Evolutionary conservation across 1,284 basidiomycete genomes (phyloP).

Genomic region (Tylopilus sp.): DNA sequence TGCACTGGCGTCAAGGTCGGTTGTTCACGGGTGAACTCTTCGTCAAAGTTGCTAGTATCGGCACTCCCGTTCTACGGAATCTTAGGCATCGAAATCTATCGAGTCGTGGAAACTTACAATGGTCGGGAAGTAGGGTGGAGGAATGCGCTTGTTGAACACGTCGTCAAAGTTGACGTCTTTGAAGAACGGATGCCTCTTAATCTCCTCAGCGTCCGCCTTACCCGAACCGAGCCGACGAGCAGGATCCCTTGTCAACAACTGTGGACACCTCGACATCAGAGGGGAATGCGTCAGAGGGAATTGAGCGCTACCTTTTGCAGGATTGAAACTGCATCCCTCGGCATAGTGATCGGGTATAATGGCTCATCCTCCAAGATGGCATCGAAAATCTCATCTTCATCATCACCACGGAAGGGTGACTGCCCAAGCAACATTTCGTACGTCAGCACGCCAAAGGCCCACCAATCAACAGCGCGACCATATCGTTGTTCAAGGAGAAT

Average conservation of each 20-base stretch:
- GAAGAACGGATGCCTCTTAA: constrained; percentile 98
- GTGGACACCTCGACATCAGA: constrained; percentile 16
- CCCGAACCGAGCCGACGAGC: constrained; percentile 89
- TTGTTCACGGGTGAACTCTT: constrained; percentile 96
- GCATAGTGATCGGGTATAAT: constrained; percentile 99
- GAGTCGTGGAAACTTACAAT: constrained; percentile 58
- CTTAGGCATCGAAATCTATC: constrained; percentile 4
- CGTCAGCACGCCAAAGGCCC: constrained; percentile 98
- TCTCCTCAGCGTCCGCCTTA: constrained; percentile 92
- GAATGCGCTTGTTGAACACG: constrained; percentile 93
- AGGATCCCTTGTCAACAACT: constrained; percentile 96
- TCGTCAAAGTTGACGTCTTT: constrained; percentile 97
- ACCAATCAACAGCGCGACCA: constrained; percentile 98
- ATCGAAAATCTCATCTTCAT: constrained; percentile 99
- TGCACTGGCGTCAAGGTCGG: constrained; percentile 98
- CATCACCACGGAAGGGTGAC: constrained; percentile 98
- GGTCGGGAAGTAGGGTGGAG: constrained; percentile 95
- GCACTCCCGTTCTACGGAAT: constrained; percentile 65
- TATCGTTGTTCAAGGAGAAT: constrained; percentile 98
- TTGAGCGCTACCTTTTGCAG: constrained; percentile 72
- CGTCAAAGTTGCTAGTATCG: constrained; percentile 89
- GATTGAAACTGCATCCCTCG: constrained; percentile 93
- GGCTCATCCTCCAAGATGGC: constrained; percentile 99
- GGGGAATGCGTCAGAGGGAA: neutral
- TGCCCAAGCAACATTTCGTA: constrained; percentile 99